phyloP scores from a whole-genome alignment of 441 rosid genomes.

The Euphorbia schlechtendalii region DNA sequence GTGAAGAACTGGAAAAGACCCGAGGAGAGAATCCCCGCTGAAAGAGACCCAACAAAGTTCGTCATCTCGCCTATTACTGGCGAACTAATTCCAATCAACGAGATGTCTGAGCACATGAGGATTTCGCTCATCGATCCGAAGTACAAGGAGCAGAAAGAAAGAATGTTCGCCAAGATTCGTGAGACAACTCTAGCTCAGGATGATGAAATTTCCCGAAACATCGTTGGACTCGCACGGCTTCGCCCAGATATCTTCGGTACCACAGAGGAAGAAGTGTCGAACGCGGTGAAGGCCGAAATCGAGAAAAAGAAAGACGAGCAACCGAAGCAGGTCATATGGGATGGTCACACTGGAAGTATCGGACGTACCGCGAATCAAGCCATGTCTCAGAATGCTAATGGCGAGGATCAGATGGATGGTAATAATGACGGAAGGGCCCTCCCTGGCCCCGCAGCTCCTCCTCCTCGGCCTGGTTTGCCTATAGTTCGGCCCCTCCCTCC shows the following conservation, averaged over 20 bases:
- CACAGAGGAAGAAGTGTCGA: conserved; percentile 98
- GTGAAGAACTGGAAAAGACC: conserved; percentile 99
- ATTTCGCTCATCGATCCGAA: conserved; percentile 97
- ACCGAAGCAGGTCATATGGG: conserved; percentile 98
- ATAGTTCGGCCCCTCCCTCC: conserved; percentile 81
- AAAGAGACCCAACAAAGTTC: conserved; percentile 82
- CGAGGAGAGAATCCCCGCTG: conserved; percentile 80
- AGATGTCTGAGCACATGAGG: conserved; percentile 99
- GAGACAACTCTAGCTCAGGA: conserved; percentile 98
- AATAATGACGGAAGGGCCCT: conserved; percentile 37
- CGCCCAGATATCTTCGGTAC: conserved; percentile 99
- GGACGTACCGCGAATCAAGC: conserved; percentile 99
- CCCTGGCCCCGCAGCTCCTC: conserved; percentile 96
- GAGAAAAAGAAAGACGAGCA: conserved; percentile 99
- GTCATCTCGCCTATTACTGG: conserved; percentile 94
- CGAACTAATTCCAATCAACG: conserved; percentile 82
- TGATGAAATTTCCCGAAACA: conserved; percentile 95
- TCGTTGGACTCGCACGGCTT: conserved; percentile 81
- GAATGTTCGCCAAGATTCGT: conserved; percentile 98
- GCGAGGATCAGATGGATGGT: conserved; percentile 65
- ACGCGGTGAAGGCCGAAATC: conserved; percentile 97
- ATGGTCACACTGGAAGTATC: conserved; percentile 96
- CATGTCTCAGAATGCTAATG: conserved; percentile 63
- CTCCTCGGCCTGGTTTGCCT: conserved; percentile 77
- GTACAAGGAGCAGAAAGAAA: conserved; percentile 95